Evolutionary conservation across 2,329 filamentous ascomycete genomes (phyloP).

Genomic region (Didymella pomorum): DNA sequence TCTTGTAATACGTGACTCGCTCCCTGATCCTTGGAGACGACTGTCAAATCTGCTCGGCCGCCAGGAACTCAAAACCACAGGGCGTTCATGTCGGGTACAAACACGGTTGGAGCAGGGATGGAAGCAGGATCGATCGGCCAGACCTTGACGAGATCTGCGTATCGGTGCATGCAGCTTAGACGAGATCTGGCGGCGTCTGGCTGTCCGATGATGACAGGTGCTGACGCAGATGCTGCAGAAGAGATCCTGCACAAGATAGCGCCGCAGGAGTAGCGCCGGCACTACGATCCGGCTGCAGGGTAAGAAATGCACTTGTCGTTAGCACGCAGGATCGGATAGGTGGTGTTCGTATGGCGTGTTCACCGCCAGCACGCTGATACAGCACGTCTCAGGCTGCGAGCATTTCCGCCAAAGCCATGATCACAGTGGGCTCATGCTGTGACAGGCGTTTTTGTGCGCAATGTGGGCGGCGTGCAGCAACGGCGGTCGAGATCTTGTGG

Average conservation of each 20-base stretch:
- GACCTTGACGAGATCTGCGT: slow-evolving; percentile 40
- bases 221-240: slow-evolving; percentile 41
- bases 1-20: slow-evolving; percentile 33
- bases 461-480: slow-evolving; percentile 22
- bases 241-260: slow-evolving; percentile 44
- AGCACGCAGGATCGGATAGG: slow-evolving; percentile 16
- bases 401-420: slow-evolving; percentile 26
- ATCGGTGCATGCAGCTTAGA: slow-evolving; percentile 31
- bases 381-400: slow-evolving; percentile 25
- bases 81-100: slow-evolving; percentile 28
- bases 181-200: slow-evolving; percentile 40
- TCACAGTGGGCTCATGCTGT: slow-evolving; percentile 26
- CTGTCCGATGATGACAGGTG: slow-evolving; percentile 38
- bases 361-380: slow-evolving; percentile 26
- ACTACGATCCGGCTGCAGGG: slow-evolving; percentile 41
- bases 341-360: slow-evolving; percentile 16
- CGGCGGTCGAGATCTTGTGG: slow-evolving; percentile 33
- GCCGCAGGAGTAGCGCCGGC: slow-evolving; percentile 39
- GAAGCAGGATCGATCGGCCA: slow-evolving; percentile 36
- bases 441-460: slow-evolving; percentile 25
- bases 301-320: slow-evolving; percentile 26
- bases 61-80: slow-evolving; percentile 36
- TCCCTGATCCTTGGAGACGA: slow-evolving; percentile 35
- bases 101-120: slow-evolving; percentile 30
- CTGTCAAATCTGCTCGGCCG: slow-evolving; percentile 26